Conservation (phyloP, 352 stramenopile species). For the Phytophthora aleatoria region DNA sequence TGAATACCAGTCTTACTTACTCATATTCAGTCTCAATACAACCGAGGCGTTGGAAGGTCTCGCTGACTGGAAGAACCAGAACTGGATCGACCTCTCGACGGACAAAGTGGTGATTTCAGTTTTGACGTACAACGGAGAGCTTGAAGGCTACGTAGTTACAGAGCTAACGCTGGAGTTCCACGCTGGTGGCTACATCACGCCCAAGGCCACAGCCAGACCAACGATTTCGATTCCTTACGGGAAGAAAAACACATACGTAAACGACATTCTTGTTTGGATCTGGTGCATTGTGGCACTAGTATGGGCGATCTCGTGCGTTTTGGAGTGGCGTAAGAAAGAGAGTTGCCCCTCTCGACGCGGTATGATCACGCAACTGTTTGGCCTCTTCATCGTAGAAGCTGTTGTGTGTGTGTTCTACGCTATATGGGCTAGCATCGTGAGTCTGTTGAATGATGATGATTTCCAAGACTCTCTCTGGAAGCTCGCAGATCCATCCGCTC, state of each 20-base stretch:
- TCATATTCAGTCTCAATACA: conserved; percentile 34
- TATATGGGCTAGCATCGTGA: conserved; percentile 44
- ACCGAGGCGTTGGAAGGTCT: conserved; percentile 27
- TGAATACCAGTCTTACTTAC: conserved; percentile 21
- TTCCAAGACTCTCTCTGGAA: conserved; percentile 42
- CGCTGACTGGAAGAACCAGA: conserved; percentile 23
- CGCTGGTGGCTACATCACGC: conserved; percentile 36
- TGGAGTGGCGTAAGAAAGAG: conserved; percentile 14
- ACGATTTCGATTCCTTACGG: conserved; percentile 35
- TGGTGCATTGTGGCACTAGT: conserved; percentile 11
- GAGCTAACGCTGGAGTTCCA: conserved; percentile 36
- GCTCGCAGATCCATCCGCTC: conserved; percentile 13
- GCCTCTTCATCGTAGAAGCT: conserved; percentile 19
- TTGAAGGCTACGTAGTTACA: conserved; percentile 43
- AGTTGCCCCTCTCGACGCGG: conserved; percentile 9
- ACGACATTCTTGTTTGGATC: conserved; percentile 26
- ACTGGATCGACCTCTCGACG: conserved; percentile 41
- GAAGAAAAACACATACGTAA: conserved; percentile 13
- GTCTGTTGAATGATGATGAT: conserved; percentile 25
- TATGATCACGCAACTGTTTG: conserved; percentile 9
- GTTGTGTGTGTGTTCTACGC: conserved; percentile 42
- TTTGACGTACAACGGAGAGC: conserved; percentile 52
- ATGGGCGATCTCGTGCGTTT: conserved; percentile 9
- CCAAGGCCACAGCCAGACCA: conserved; percentile 22
- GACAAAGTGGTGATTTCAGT: conserved; percentile 38